These are phyloP conservation scores for Pleurozium schreberi DNA, from an alignment of 225 moss, liverwort and hornwort species.

Conservation along the genomic window DNA sequence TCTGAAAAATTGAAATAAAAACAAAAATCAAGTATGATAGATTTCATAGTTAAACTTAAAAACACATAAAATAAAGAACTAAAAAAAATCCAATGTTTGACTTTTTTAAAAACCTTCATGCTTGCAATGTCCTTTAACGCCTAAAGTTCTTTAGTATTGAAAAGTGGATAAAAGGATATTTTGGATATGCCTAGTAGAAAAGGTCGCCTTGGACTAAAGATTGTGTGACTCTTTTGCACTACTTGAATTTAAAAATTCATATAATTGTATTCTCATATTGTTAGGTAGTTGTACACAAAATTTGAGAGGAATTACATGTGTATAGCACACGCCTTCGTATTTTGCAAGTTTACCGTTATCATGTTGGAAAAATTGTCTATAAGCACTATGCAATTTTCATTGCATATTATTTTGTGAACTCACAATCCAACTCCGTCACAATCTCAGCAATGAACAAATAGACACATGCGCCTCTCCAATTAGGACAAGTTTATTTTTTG, in stretches of 20 bases:
- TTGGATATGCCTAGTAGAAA: not conserved
- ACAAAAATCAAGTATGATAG: not conserved
- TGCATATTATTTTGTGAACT: not conserved
- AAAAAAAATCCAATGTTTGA: not conserved
- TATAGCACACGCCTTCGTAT: not conserved
- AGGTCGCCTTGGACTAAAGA: rapidly evolving
- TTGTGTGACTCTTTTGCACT: not conserved
- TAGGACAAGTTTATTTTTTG: not conserved
- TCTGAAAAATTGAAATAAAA: not conserved
- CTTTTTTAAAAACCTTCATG: not conserved
- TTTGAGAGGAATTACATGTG: not conserved
- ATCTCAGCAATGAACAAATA: not conserved
- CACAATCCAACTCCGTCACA: not conserved
- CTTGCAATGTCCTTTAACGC: not conserved
- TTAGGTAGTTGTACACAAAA: not conserved
- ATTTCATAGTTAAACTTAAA: not conserved
- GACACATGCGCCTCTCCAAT: not conserved
- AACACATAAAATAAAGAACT: not conserved
- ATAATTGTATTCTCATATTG: not conserved
- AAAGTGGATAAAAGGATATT: not conserved
- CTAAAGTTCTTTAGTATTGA: not conserved
- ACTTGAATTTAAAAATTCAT: not conserved
- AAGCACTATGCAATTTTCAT: not conserved
- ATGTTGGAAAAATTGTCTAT: not conserved
- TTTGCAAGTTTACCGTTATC: not conserved